Evolutionary conservation across 2,329 filamentous ascomycete species (phyloP).

Genomic region (Incumbomyces delicatus): DNA sequence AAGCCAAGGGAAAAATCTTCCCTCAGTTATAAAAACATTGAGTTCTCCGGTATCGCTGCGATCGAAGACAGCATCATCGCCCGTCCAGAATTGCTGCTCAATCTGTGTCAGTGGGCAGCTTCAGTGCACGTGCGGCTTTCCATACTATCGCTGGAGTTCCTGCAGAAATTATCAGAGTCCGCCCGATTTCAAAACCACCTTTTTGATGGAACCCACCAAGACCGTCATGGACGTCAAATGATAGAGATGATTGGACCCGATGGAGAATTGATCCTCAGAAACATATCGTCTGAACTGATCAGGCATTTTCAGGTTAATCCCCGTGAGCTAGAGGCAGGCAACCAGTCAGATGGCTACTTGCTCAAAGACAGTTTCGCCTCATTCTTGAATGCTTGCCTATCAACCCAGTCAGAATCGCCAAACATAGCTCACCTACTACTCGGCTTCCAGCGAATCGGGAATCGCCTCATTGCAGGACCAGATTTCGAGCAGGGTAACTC

Average conservation of each 20-base stretch:
- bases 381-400: conserved; percentile 72
- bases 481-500: conserved; percentile 62
- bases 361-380: conserved; percentile 79
- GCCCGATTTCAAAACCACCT: conserved; percentile 51
- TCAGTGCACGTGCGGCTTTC: conserved; percentile 73
- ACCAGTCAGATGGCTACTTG: conserved; percentile 61
- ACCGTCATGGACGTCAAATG: conserved; percentile 33
- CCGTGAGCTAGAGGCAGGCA: conserved; percentile 64
- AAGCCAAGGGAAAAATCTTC: conserved; percentile 62
- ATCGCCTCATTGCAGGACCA: conserved; percentile 36
- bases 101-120: conserved; percentile 78
- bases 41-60: conserved; percentile 68
- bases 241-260: conserved; percentile 80
- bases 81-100: conserved; percentile 66
- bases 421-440: conserved; percentile 85
- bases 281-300: conserved; percentile 63
- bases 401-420: conserved; percentile 63
- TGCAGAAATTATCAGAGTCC: conserved; percentile 80
- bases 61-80: conserved; percentile 87
- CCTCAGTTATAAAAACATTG: conserved; percentile 52
- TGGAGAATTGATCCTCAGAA: conserved; percentile 59
- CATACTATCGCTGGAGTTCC: conserved; percentile 66
- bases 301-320: conserved; percentile 54
- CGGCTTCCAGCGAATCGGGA: conserved; percentile 70
- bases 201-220: conserved; percentile 8